Evolutionary conservation across 192 early-diverging fungal species (phyloP).

Genomic region (Entomortierella chlamydospora): DNA sequence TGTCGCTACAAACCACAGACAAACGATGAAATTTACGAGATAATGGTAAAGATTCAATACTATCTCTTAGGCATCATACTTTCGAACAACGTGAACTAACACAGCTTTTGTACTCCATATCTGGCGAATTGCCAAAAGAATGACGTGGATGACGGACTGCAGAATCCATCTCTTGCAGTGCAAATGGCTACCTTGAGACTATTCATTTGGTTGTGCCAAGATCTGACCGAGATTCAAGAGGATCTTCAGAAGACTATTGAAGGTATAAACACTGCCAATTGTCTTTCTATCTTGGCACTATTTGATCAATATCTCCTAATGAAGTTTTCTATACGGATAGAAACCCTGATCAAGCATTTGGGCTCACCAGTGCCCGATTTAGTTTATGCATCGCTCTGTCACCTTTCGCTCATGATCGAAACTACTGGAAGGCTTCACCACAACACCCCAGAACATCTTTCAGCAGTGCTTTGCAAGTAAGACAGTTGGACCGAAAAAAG

Average conservation of each 20-base stretch:
- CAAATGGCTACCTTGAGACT: conserved; percentile 54
- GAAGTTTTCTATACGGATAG: not conserved
- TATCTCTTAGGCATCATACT: not conserved
- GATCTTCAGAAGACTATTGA: conserved; percentile 54
- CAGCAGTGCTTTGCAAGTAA: conserved; percentile 18
- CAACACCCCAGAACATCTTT: not conserved
- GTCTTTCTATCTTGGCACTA: not conserved
- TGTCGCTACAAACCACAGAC: conserved; percentile 47
- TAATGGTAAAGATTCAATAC: conserved; percentile 33
- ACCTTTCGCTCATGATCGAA: conserved; percentile 23
- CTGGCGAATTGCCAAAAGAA: too few species aligned
- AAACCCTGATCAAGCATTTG: conserved; percentile 39
- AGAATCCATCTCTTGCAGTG: conserved; percentile 41
- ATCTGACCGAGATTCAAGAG: conserved; percentile 49
- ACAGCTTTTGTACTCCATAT: too few species aligned
- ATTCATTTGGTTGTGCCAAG: conserved; percentile 52
- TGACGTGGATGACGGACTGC: conserved; percentile 47
- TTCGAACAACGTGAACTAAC: too few species aligned
- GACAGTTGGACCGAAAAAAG: not conserved
- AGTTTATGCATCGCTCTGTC: conserved; percentile 26
- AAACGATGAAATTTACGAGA: conserved; percentile 54
- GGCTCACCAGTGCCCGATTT: conserved; percentile 19
- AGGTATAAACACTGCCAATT: conserved; percentile 12
- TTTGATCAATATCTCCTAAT: not conserved
- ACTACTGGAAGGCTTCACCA: conserved; percentile 12